A percentile compares a stretch with the other conserved stretches of the same genome.
Conservation (phyloP, 1,284 basidiomycete genomes). For the Cystobasidium sp. region DNA sequence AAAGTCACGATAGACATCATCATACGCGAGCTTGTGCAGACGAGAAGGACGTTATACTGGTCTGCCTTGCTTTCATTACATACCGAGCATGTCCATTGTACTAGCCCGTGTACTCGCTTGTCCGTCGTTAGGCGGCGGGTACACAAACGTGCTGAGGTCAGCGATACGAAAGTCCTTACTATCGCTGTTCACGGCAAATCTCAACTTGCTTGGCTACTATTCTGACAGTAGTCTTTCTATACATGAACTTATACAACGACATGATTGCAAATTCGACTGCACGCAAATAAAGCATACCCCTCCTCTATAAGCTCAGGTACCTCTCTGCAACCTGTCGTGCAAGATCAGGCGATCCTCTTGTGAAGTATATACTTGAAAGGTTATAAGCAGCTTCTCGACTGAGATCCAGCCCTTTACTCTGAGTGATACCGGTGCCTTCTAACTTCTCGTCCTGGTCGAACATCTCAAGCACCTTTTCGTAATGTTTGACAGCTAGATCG, state of each 20-base stretch:
- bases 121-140: too few species aligned
- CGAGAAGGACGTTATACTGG: too few species aligned
- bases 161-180: too few species aligned
- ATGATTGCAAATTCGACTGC: background rate
- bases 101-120: too few species aligned
- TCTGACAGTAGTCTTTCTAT: too few species aligned
- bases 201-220: too few species aligned
- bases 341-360: slow-evolving; percentile 66
- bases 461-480: slow-evolving; percentile 71
- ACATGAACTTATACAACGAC: slow-evolving; percentile 16
- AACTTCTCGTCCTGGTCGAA: slow-evolving; percentile 50
- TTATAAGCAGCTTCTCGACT: slow-evolving; percentile 79
- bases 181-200: too few species aligned
- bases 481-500: slow-evolving; percentile 79
- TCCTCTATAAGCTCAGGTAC: slow-evolving; percentile 50
- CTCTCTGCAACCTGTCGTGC: slow-evolving; percentile 57
- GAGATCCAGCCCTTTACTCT: slow-evolving; percentile 31
- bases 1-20: too few species aligned
- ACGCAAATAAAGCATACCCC: background rate
- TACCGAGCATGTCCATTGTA: too few species aligned
- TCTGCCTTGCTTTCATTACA: too few species aligned
- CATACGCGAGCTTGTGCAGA: too few species aligned
- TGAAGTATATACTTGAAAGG: slow-evolving; percentile 76
- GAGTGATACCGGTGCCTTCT: background rate
- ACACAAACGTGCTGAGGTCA: too few species aligned